Base-by-base conservation (phyloP, 257 asterid genomes). In the Rhazya stricta region DNA sequence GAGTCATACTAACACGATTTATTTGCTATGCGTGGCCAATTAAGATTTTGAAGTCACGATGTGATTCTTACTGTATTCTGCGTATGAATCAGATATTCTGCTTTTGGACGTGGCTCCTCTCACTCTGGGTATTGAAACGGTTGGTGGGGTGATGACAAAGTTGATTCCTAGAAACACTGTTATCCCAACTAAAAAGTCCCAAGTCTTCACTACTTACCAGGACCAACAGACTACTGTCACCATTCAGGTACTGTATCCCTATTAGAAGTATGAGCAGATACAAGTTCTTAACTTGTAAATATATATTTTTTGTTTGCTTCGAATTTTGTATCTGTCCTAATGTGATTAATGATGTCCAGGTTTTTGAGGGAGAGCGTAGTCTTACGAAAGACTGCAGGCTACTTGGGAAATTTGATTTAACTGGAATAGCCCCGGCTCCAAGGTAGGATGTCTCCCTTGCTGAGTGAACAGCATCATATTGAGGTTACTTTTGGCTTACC, bases 81-180 rank as follows among this genome's bases (percentile, higher is more conserved):
- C 67, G 27, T 57, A 61, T 46, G 51, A 43, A 63, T 77, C 87
- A 94, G 97, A 90, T 86, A 81, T 92, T 81, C 96, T 94, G 84
- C 96, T 92, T 19, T 85, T 94, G 96, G 99, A 94, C 76, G 97
- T 92, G 71, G 96, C 98, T 18, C 97, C 99, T 18, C 79, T 94
- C 79, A 92, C 98, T 75, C 96, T 94, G 71, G 99, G 98, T 76
- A 94, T 94, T 78, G 98, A 94, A 86, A 91, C 98, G 13, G 98
- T 94, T 73, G 98, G 98, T 39, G 99, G 98, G 41, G 99, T 92
- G 71, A 94, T 94, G 99, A 94, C 99, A 85, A 94, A 92, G 85
- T 91, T 94, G 88, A 94, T 94, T 74, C 99, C 99, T 29, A 89
- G 97, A 78, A 94, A 94, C 88, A 94, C 97, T 0, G 98, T 91